These are phyloP conservation scores for Myxozyma nipponensis DNA, from an alignment of 805 yeast species.

Conservation along the genomic window DNA sequence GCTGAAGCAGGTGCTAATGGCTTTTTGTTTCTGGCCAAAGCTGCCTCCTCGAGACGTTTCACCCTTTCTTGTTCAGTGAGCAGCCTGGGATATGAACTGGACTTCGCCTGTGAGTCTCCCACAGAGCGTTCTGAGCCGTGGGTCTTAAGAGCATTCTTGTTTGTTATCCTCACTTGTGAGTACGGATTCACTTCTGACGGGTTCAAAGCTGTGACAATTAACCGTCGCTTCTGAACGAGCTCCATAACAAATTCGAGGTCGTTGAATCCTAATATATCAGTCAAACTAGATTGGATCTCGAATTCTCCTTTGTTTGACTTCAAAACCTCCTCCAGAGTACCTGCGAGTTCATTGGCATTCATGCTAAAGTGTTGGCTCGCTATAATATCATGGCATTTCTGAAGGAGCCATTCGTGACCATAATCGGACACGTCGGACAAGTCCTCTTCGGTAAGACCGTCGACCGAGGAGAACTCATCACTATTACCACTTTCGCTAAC, in stretches of 20 bases:
- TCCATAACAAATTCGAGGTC: conserved; percentile 74
- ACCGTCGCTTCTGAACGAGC: conserved; percentile 45
- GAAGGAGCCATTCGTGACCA: conserved; percentile 20
- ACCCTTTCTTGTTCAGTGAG: conserved; percentile 29
- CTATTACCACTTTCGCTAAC: conserved; percentile 5
- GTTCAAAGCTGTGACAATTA: conserved; percentile 4
- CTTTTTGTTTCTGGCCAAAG: conserved; percentile 27
- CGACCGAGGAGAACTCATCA: neutral
- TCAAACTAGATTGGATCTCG: conserved; percentile 63
- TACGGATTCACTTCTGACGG: neutral
- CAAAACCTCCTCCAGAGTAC: conserved; percentile 9
- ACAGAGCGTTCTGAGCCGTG: neutral
- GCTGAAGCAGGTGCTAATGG: conserved; percentile 10
- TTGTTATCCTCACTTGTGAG: conserved; percentile 14
- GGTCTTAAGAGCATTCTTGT: conserved; percentile 5
- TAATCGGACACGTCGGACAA: neutral
- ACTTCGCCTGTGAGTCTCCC: neutral
- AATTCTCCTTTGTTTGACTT: conserved; percentile 9
- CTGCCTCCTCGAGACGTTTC: conserved; percentile 28
- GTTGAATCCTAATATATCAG: conserved; percentile 82
- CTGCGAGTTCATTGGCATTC: conserved; percentile 19
- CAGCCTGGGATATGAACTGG: conserved; percentile 7
- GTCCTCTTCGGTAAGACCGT: neutral
- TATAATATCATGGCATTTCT: conserved; percentile 10
- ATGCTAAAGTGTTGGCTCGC: neutral